Conservation (phyloP, 1,284 basidiomycete species). For the Ceratobasidium sp. region DNA sequence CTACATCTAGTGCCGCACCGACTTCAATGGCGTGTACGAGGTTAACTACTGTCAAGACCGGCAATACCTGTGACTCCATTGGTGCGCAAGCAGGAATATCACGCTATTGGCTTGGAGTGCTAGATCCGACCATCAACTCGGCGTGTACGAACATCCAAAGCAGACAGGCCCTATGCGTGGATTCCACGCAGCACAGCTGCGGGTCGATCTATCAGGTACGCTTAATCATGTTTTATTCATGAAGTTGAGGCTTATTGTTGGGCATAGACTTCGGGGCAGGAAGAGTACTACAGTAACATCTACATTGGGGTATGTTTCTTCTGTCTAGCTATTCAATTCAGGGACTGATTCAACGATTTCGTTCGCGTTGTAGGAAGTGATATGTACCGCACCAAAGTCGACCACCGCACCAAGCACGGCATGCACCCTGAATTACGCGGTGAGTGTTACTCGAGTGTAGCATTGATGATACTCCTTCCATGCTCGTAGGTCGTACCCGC, state of each 20-base stretch:
- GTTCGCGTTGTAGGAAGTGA: background rate
- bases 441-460: background rate
- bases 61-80: conserved; percentile 11
- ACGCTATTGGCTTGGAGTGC: conserved; percentile 5
- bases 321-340: background rate
- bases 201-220: conserved; percentile 12
- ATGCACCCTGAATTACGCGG: conserved; percentile 5
- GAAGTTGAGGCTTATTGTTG: background rate
- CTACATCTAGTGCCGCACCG: background rate
- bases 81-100: conserved; percentile 9
- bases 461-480: background rate
- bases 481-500: conserved; percentile 1
- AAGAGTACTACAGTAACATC: background rate
- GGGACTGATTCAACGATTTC: background rate
- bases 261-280: no score
- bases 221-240: no score
- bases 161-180: conserved; percentile 2
- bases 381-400: conserved; percentile 3
- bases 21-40: conserved; percentile 3
- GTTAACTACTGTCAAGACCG: background rate
- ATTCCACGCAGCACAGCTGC: conserved; percentile 1
- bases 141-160: conserved; percentile 12
- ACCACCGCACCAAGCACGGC: background rate
- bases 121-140: conserved; percentile 22
- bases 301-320: background rate